phyloP scores from a whole-genome alignment of 768 basidiomycete genomes.

The Russula emetica region DNA sequence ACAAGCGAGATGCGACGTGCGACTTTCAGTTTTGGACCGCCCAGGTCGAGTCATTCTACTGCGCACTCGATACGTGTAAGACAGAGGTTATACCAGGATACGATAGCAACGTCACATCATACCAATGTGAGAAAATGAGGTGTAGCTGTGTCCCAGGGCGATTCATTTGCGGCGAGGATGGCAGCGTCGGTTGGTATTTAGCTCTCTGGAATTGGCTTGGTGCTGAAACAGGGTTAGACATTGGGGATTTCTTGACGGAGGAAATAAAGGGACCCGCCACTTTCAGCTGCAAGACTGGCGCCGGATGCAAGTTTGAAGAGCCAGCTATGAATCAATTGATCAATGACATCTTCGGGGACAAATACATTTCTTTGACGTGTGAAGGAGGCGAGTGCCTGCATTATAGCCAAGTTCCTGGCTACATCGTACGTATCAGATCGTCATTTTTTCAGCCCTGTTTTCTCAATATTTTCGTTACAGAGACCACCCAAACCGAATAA shows the following conservation, averaged over 20 bases:
- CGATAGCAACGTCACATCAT: slow-evolving; percentile 67
- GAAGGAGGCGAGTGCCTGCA: slow-evolving; percentile 91
- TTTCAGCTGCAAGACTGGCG: slow-evolving; percentile 70
- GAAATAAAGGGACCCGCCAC: slow-evolving; percentile 87
- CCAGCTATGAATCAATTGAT: slow-evolving; percentile 96
- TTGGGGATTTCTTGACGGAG: slow-evolving; percentile 86
- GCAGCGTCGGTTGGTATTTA: slow-evolving; percentile 73
- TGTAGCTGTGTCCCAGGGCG: slow-evolving; percentile 91
- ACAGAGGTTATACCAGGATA: slow-evolving; percentile 48
- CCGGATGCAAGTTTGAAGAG: slow-evolving; percentile 88
- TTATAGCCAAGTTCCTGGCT: slow-evolving; percentile 93
- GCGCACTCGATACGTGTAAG: slow-evolving; percentile 69
- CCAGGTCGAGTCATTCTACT: slow-evolving; percentile 93
- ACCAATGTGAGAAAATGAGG: slow-evolving; percentile 77
- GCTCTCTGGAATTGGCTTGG: background rate
- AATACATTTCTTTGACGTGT: slow-evolving; percentile 82
- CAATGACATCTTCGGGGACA: slow-evolving; percentile 88
- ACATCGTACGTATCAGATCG: slow-evolving; percentile 47
- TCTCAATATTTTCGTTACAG: slow-evolving; percentile 35
- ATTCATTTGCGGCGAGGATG: slow-evolving; percentile 94
- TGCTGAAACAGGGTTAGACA: slow-evolving; percentile 50
- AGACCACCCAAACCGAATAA: slow-evolving; percentile 80
- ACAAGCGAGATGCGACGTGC: slow-evolving; percentile 57
- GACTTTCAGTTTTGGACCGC: slow-evolving; percentile 99
- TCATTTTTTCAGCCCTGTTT: background rate